Evolutionary conservation across 2,329 filamentous ascomycete species (phyloP).

Genomic region (Colletotrichum brevisporum): DNA sequence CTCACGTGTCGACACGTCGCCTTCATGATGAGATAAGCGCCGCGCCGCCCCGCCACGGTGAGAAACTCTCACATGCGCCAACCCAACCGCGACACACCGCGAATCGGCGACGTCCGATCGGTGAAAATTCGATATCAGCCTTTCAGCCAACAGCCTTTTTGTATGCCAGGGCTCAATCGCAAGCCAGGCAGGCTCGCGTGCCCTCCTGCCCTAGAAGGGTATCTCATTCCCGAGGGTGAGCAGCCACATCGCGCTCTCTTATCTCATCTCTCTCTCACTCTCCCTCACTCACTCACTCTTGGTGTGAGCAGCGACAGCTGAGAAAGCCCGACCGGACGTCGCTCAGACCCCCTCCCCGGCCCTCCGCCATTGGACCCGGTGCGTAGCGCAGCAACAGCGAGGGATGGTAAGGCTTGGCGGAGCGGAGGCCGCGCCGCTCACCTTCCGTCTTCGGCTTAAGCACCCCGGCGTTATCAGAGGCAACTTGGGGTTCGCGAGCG

Average conservation of each 20-base stretch:
- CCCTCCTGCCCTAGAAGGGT: slow-evolving; percentile 29
- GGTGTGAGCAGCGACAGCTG: no score
- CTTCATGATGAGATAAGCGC: no score
- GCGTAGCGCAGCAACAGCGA: slow-evolving; percentile 2
- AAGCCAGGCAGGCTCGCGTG: slow-evolving; percentile 21
- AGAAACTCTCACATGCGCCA: background rate
- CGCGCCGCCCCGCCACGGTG: no score
- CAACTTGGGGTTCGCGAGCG: background rate
- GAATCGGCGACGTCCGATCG: slow-evolving; percentile 23
- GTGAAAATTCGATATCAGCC: background rate
- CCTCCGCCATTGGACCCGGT: background rate
- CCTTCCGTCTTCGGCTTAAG: slow-evolving; percentile 35
- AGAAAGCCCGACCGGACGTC: background rate
- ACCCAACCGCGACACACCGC: background rate
- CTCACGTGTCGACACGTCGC: no score
- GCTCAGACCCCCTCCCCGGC: background rate
- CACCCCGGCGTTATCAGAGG: slow-evolving; percentile 23
- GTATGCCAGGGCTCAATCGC: no score
- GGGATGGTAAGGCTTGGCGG: background rate
- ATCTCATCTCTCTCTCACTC: slow-evolving; percentile 6
- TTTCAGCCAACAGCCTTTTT: no score
- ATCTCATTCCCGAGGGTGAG: slow-evolving; percentile 11
- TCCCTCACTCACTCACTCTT: background rate
- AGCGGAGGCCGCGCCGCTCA: slow-evolving; percentile 21
- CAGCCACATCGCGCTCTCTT: slow-evolving; percentile 1